Evolutionary conservation across 805 yeast species (phyloP).

Genomic region (Ogataea populi-albae): DNA sequence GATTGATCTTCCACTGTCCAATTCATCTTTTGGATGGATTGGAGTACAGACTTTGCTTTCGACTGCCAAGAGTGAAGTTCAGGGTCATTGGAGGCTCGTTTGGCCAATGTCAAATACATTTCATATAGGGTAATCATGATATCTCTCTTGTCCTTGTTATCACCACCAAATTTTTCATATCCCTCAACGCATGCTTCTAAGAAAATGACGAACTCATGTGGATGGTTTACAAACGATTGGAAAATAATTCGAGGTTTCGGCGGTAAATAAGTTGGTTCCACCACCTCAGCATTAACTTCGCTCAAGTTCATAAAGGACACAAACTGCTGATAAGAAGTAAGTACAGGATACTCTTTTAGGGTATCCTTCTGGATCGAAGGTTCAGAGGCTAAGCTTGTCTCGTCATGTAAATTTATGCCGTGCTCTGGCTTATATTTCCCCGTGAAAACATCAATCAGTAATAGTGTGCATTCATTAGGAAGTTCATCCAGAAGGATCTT

Average conservation of each 20-base stretch:
- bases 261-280: conserved; percentile 77
- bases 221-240: conserved; percentile 80
- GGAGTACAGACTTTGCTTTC: conserved; percentile 58
- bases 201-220: conserved; percentile 85
- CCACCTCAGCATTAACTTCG: conserved; percentile 15
- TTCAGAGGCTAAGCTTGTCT: conserved; percentile 10
- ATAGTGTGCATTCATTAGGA: conserved; percentile 79
- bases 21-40: conserved; percentile 29
- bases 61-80: conserved; percentile 51
- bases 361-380: conserved; percentile 4
- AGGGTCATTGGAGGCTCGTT: conserved; percentile 25
- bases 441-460: conserved; percentile 84
- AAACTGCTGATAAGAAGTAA: conserved; percentile 51
- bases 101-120: conserved; percentile 65
- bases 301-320: conserved; percentile 29
- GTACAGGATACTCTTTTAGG: conserved; percentile 41
- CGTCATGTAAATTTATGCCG: conserved; percentile 17
- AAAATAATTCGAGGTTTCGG: conserved; percentile 88
- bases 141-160: conserved; percentile 64
- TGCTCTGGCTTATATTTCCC: conserved; percentile 64
- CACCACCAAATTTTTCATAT: conserved; percentile 73
- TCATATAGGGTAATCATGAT: conserved; percentile 78
- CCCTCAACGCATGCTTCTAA: conserved; percentile 86
- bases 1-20: conserved; percentile 53
- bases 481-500: conserved; percentile 58